phyloP scores from a whole-genome alignment of 2,329 filamentous ascomycete genomes.

The Pseudocercospora ulei region DNA sequence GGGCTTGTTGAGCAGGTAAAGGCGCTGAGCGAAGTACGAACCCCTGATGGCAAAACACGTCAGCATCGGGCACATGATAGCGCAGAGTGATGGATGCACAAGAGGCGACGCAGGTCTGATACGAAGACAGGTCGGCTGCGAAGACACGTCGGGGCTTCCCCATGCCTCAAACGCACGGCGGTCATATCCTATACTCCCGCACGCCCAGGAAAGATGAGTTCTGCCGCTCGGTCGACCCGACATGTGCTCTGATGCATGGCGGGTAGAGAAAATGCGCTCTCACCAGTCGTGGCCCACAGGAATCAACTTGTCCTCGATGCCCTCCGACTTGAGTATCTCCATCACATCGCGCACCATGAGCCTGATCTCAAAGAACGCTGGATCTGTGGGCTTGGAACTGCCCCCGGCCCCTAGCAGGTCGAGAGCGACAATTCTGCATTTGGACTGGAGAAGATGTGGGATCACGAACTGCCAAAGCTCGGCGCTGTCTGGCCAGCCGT shows the following conservation, averaged over 20 bases:
- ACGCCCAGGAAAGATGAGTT: too few relatives aligned
- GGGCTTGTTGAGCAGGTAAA: conserved; percentile 38
- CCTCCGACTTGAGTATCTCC: conserved; percentile 38
- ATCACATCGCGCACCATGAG: conserved; percentile 35
- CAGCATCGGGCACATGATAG: too few relatives aligned
- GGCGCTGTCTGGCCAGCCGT: conserved; percentile 46
- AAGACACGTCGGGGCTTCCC: too few relatives aligned
- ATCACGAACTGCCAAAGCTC: conserved; percentile 40
- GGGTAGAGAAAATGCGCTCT: not conserved
- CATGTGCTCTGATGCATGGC: too few relatives aligned
- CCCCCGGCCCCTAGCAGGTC: conserved; percentile 37
- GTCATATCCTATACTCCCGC: too few relatives aligned
- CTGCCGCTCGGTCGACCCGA: too few relatives aligned
- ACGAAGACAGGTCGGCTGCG: too few relatives aligned
- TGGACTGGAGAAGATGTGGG: conserved; percentile 35
- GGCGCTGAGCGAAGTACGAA: conserved; percentile 35
- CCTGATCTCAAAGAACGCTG: conserved; percentile 34
- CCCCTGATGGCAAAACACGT: too few relatives aligned
- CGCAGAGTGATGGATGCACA: too few relatives aligned
- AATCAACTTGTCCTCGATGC: conserved; percentile 21
- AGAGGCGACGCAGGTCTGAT: too few relatives aligned
- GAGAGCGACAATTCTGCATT: conserved; percentile 36
- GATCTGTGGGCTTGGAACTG: conserved; percentile 38
- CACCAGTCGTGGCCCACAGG: conserved; percentile 23
- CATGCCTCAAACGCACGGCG: too few relatives aligned